Percentiles rank a stretch among this genome's conserved stretches.
These are phyloP conservation scores for Blastobotrys mokoenaii DNA, from an alignment of 805 yeast species.

Conservation along the genomic window DNA sequence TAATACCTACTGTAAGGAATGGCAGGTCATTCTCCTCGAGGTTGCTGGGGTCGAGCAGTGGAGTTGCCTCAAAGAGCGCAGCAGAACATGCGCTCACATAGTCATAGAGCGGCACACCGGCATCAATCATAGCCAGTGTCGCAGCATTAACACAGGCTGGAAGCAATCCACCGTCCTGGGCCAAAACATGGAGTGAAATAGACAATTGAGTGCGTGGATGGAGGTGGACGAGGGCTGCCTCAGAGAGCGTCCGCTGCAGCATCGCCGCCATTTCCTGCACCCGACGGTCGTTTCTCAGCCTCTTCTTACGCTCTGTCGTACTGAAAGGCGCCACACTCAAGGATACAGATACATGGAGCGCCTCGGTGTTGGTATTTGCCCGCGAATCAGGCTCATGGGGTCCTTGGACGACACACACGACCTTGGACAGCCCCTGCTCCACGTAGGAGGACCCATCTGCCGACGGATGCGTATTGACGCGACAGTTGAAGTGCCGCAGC, in stretches of 20 bases:
- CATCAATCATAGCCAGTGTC: slow-evolving; percentile 85
- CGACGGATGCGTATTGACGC: slow-evolving; percentile 75
- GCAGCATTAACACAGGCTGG: slow-evolving; percentile 77
- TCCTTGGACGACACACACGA: slow-evolving; percentile 77
- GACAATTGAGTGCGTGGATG: slow-evolving; percentile 81
- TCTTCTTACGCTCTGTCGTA: slow-evolving; percentile 63
- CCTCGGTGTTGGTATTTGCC: slow-evolving; percentile 36
- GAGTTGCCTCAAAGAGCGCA: slow-evolving; percentile 69
- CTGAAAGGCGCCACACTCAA: slow-evolving; percentile 76
- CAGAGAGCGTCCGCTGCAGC: slow-evolving; percentile 28
- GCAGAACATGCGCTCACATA: slow-evolving; percentile 74
- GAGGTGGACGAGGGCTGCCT: slow-evolving; percentile 62
- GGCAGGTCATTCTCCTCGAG: slow-evolving; percentile 82
- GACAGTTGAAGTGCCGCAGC: slow-evolving; percentile 70
- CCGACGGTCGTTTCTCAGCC: slow-evolving; percentile 48
- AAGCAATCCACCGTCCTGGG: slow-evolving; percentile 85
- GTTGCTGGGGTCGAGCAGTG: slow-evolving; percentile 73
- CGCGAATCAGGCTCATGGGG: slow-evolving; percentile 74
- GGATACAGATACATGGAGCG: slow-evolving; percentile 53
- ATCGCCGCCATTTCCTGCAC: slow-evolving; percentile 29
- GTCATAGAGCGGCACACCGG: slow-evolving; percentile 91
- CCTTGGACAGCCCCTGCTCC: slow-evolving; percentile 87
- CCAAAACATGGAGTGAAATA: slow-evolving; percentile 65
- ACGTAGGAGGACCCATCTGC: slow-evolving; percentile 84
- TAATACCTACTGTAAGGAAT: slow-evolving; percentile 69